Base-by-base conservation (phyloP, 305 asterid species). In the Fraxinus angustifolia region DNA sequence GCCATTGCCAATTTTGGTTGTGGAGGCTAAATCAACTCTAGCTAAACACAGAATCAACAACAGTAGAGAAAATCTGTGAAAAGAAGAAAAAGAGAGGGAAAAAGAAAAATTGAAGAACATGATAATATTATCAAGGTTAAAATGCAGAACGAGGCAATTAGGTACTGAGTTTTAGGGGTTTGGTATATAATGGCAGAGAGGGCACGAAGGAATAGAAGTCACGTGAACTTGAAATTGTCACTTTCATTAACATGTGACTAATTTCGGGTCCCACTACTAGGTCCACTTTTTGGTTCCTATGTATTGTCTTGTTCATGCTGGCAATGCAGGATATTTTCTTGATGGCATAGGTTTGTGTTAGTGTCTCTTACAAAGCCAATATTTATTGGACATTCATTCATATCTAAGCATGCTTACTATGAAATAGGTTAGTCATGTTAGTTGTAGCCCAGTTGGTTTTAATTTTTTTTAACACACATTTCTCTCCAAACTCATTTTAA, bases 1-100 rank as follows among this genome's bases (percentile, higher is more conserved):
- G 85, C 99, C 99, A 28, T 91, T 77, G 14, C 98, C 98, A 79
- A 96, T 92, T 70, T 88, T 95, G 67, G 12, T 33, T 0, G 36
- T 3, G n/a, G 79, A 77, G 14, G 86, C 84, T 10, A 30, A 72
- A 81, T 74, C 71, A 30, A 56, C 68, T 26, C 75, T 81, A 35
- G 77, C 76, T 31, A 19, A n/a, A 8, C 35, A 77, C 2, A 85
- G 85, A 68, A 78, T 3, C 28, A 83, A 82, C 31, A 87, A 40
- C 2, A 72, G n/a, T 4, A 56, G 45, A 56, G 67, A 56, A 56
- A 56, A 50, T 16, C 3, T 50, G 23, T 50, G 62, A 16, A 50
- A 50, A 50, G 62, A 50, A 50, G 21, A 50, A 50, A 16, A 50
- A 3, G 56, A 45, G 16, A 12, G 56, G 17, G 56, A 16, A 48